Base-by-base conservation (phyloP, 192 early-diverging fungal species). In the Linnemannia elongata region DNA sequence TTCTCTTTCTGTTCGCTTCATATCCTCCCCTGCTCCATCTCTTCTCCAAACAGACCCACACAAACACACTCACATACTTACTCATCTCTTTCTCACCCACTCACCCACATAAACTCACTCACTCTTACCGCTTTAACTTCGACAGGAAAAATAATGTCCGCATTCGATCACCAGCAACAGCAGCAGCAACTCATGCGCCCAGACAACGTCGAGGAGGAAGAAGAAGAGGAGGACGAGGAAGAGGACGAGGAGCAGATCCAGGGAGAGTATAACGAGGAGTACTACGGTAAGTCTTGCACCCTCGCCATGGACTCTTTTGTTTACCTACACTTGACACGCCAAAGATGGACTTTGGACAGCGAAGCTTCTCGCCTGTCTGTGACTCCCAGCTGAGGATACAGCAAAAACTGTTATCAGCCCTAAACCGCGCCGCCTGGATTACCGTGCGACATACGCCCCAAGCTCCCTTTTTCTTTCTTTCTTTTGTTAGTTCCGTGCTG, bases 221-320 rank as follows among this genome's bases (percentile, higher is more conserved):
- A 85, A n/a, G 78, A 81, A 35, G 75, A 86, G 12, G 76, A 78
- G 33, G 83, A 85, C 12, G 83, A 85, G 33, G 83, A 85, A n/a
- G 82, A 85, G 12, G 83, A 85, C 0, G 78, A 86, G 8, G 84
- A 81, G 71, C 84, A 81, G 42, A 60, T 81, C 6, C 79, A 80
- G 57, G 79, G 79, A 9, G 84, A 86, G 27, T 86, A 86, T 12
- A 79, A 71, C 57, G 84, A 86, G 7, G 79, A 80, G 30, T 86
- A 86, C 72, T 86, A 86, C 74, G 84, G 84, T 86, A 81, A 75
- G 75, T 47, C 44, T 38, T 22, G 33, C 38, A 60, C 38, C 42
- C 8, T 45, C 47, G 17, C 4, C 38, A 24, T 24, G 24, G 42
- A 55, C 47, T 15, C 49, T 55, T 36, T 38, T 36, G 27, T 36